Base-by-base conservation (phyloP, 2,329 filamentous ascomycete genomes). In the Pyrenochaeta sp. region DNA sequence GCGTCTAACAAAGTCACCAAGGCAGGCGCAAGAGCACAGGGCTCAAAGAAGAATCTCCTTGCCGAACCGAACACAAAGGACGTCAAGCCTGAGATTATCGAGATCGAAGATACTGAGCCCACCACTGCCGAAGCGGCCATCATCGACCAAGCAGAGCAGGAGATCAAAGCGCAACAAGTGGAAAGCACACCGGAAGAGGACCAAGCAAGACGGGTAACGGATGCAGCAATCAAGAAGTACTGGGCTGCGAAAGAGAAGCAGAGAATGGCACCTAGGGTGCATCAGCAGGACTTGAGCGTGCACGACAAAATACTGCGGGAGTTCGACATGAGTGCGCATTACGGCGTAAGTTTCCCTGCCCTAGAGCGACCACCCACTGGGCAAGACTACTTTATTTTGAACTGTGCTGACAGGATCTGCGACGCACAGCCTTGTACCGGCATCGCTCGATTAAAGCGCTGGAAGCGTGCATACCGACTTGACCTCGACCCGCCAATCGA, bases 321-420 rank as follows among this genome's bases (percentile, higher is more conserved):
- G 75, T 99, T 95, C 79, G 95, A 99, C 76, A 90, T 96, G 65
- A 95, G 90, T 72, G 91, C 86, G 59, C 91, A 97, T 71, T 99
- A 91, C 76, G 95, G 95, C 55, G 93, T 96, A 87, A 82, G 91
- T 65, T 25, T 42, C 3, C n/a, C 52, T 27, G 15, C 45, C 19
- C 50, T 22, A 52, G 36, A 34, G 52, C 19, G 3, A 15, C 27
- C 2, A 9, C n/a, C 32, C 32, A 39, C 88, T 4, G 32, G 24
- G 28, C 49, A 6, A 36, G n/a, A 28, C 10, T 45, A 19, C 8
- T 6, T 34, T 24, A 50, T 45, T 12, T 27, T n/a, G 36, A 15
- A 39, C 44, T 36, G 19, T 55, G 54, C 64, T 69, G 49, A 68
- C 61, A 51, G 50, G 22, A 61, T 50, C 28, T 59, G 47, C 46